A percentile compares a stretch with the other conserved stretches of the same genome.
Conservation (phyloP, 805 yeast species). For the Lipomyces spencermartinsiae region DNA sequence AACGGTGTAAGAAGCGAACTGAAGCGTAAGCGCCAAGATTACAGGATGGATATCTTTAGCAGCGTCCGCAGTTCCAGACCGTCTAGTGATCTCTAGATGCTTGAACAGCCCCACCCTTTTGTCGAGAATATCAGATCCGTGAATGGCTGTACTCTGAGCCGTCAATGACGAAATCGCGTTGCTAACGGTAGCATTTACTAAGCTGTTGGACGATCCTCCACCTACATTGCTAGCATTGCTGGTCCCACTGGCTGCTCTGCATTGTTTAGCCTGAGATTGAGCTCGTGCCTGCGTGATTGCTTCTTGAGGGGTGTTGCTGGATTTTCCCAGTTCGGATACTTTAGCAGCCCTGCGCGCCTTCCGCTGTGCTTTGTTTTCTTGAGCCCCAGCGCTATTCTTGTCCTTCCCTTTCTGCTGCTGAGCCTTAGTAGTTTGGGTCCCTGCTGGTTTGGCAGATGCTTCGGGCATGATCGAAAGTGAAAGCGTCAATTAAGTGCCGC, state of each 20-base stretch:
- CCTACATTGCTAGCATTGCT: conserved; percentile 49
- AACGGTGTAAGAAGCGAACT: conserved; percentile 79
- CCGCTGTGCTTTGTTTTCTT: conserved; percentile 71
- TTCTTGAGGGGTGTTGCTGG: conserved; percentile 2
- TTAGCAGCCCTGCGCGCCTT: conserved; percentile 92
- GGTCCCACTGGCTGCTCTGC: conserved; percentile 16
- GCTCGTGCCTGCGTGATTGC: conserved; percentile 8
- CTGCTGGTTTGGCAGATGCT: conserved; percentile 16
- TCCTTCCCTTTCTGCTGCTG: conserved; percentile 15
- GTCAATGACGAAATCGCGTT: conserved; percentile 46
- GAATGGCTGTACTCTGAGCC: conserved; percentile 19
- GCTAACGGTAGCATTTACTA: conserved; percentile 57
- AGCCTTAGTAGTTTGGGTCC: not conserved
- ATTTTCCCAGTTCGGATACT: conserved; percentile 53
- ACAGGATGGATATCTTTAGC: conserved; percentile 84
- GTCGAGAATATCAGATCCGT: conserved; percentile 32
- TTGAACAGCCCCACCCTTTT: conserved; percentile 46
- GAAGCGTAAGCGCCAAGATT: conserved; percentile 75
- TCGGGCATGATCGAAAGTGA: conserved; percentile 15
- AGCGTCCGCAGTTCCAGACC: conserved; percentile 58
- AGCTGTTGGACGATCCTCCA: conserved; percentile 52
- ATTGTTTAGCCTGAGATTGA: conserved; percentile 40
- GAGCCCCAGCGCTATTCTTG: conserved; percentile 4
- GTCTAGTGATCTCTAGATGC: conserved; percentile 48
- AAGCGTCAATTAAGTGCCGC: not conserved